A percentile compares a stretch with the other conserved stretches of the same genome.
Conservation (phyloP, 768 basidiomycete species). For the Leccinum aurantiacum region DNA sequence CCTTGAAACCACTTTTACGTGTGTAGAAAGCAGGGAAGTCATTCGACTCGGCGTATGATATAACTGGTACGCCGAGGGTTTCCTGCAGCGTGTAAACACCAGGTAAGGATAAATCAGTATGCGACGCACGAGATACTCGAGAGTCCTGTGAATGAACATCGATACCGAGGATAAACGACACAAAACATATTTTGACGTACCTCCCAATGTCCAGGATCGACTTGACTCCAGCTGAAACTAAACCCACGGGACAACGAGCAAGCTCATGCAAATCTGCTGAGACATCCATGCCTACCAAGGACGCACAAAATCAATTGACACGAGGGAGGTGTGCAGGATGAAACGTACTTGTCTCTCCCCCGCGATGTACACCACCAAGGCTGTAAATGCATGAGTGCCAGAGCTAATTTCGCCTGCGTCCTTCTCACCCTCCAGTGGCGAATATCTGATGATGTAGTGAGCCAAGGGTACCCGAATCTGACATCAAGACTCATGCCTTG, state of each 20-base stretch:
- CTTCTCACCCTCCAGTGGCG: slow-evolving; percentile 83
- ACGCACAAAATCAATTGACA: slow-evolving; percentile 2
- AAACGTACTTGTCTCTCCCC: slow-evolving; percentile 61
- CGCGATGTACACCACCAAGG: slow-evolving; percentile 83
- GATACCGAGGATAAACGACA: neutral
- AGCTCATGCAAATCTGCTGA: slow-evolving; percentile 94
- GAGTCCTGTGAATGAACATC: slow-evolving; percentile 48
- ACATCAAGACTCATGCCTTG: slow-evolving; percentile 47
- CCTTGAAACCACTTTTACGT: slow-evolving; percentile 78
- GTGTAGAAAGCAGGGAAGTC: slow-evolving; percentile 97
- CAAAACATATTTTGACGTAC: slow-evolving; percentile 31
- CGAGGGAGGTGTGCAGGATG: neutral
- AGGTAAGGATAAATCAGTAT: neutral
- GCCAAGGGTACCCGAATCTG: slow-evolving; percentile 1
- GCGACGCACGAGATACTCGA: slow-evolving; percentile 69
- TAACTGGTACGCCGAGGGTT: slow-evolving; percentile 90
- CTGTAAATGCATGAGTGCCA: slow-evolving; percentile 33
- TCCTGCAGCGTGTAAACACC: slow-evolving; percentile 51
- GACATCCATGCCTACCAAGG: slow-evolving; percentile 82
- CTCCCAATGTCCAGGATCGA: slow-evolving; percentile 91
- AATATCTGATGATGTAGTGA: slow-evolving; percentile 56
- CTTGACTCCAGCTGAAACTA: slow-evolving; percentile 93
- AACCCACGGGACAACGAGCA: slow-evolving; percentile 82
- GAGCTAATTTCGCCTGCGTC: neutral
- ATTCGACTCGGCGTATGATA: slow-evolving; percentile 68